Conservation (phyloP, 2,329 filamentous ascomycete species). For the Fusarium kyushuense region DNA sequence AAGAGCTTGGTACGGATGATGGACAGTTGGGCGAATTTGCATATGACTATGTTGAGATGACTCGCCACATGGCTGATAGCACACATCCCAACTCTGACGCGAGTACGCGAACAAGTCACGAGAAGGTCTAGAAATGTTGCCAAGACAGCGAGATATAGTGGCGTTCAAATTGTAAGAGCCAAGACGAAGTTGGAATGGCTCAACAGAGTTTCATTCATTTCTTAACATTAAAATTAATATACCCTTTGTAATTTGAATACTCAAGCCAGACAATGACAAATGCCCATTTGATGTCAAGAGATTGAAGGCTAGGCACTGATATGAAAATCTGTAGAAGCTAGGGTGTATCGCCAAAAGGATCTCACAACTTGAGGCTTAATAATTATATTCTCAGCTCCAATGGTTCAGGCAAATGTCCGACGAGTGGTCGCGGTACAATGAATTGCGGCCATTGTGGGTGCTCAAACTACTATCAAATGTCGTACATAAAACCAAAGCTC, state of each 20-base stretch:
- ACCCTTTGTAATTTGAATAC: slow-evolving; percentile 19
- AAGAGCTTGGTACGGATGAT: slow-evolving; percentile 78
- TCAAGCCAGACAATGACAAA: background rate
- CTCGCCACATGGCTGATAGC: slow-evolving; percentile 68
- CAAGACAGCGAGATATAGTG: background rate
- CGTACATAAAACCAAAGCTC: slow-evolving; percentile 31
- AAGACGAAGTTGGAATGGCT: background rate
- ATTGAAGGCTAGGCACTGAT: background rate
- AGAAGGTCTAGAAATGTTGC: slow-evolving; percentile 45
- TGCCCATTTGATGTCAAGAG: background rate
- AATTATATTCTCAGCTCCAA: background rate
- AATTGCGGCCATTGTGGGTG: slow-evolving; percentile 17
- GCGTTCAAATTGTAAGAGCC: background rate
- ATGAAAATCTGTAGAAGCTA: background rate
- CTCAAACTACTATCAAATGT: slow-evolving; percentile 28
- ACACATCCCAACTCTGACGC: slow-evolving; percentile 39
- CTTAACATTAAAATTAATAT: slow-evolving; percentile 7
- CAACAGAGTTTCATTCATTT: slow-evolving; percentile 8
- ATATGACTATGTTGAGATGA: slow-evolving; percentile 83
- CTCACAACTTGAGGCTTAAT: background rate
- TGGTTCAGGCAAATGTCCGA: background rate
- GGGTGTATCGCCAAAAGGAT: background rate
- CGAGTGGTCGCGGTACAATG: background rate
- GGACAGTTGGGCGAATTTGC: slow-evolving; percentile 85
- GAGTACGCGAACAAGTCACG: slow-evolving; percentile 47